phyloP scores from a whole-genome alignment of 192 early-diverging fungal species.

The Backusella tuberculispora region DNA sequence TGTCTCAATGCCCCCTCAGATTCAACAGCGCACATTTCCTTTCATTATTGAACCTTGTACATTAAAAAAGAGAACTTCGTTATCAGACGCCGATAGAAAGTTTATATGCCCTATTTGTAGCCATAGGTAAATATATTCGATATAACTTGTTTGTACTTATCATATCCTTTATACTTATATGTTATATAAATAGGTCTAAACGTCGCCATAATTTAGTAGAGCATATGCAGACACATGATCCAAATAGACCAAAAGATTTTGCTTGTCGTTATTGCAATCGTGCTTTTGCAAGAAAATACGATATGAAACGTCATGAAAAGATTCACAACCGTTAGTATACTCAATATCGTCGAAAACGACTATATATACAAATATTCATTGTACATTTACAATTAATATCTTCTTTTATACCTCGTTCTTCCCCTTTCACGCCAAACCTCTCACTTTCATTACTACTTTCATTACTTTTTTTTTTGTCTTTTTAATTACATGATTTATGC shows the following conservation, averaged over 20 bases:
- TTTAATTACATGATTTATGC: no score
- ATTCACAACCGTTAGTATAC: constrained; percentile 15
- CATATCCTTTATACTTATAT: not conserved
- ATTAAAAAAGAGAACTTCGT: not conserved
- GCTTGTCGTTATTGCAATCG: constrained; percentile 9
- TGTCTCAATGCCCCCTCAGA: constrained; percentile 7
- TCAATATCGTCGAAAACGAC: not conserved
- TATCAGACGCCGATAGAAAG: constrained; percentile 7
- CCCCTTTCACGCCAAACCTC: no score
- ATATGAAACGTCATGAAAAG: constrained; percentile 30
- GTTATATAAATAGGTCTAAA: constrained; percentile 14
- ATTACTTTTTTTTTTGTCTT: no score
- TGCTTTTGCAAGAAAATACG: constrained; percentile 26
- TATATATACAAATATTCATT: not conserved
- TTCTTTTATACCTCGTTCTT: not conserved
- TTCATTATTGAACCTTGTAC: constrained; percentile 1
- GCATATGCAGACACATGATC: constrained; percentile 32
- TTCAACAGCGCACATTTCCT: not conserved
- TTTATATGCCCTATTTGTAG: constrained; percentile 16
- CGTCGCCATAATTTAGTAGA: constrained; percentile 27
- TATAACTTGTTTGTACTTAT: not conserved
- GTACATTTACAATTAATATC: not conserved
- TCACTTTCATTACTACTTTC: no score
- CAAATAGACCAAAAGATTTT: constrained; percentile 22
- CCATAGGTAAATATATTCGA: constrained; percentile 21